Conservation (phyloP, 1,284 basidiomycete species). For the Trametes versicolor region DNA sequence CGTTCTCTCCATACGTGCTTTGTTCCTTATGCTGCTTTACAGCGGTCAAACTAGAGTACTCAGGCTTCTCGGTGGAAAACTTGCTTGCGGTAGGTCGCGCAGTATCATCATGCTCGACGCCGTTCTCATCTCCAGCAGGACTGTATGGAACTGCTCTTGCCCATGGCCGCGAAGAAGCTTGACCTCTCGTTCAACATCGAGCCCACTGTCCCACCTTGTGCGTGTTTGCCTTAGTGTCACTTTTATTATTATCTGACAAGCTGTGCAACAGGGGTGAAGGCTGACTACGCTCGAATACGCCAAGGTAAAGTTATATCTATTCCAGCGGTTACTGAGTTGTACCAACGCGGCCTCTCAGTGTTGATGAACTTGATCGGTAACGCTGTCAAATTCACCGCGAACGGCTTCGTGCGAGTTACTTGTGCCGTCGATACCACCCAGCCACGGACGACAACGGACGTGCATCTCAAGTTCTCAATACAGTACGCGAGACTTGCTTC, state of each 20-base stretch:
- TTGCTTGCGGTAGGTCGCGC: slow-evolving; percentile 66
- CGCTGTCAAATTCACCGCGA: slow-evolving; percentile 75
- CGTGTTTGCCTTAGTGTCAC: slow-evolving; percentile 29
- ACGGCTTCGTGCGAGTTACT: slow-evolving; percentile 67
- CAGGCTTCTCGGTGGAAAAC: slow-evolving; percentile 73
- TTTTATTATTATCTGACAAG: background rate
- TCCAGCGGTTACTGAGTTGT: background rate
- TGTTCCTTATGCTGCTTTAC: background rate
- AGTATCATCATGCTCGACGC: background rate
- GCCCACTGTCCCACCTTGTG: slow-evolving; percentile 69
- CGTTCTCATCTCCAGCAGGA: slow-evolving; percentile 52
- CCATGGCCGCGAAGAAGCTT: slow-evolving; percentile 76
- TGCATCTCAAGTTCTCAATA: slow-evolving; percentile 69
- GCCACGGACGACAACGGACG: slow-evolving; percentile 51
- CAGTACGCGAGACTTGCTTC: slow-evolving; percentile 52
- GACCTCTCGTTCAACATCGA: slow-evolving; percentile 78
- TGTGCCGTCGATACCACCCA: slow-evolving; percentile 61
- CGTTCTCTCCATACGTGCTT: too few species aligned
- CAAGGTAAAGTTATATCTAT: slow-evolving; percentile 55
- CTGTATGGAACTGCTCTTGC: slow-evolving; percentile 76
- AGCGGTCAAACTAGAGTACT: slow-evolving; percentile 75
- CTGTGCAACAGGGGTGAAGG: slow-evolving; percentile 64
- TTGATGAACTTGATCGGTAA: slow-evolving; percentile 81
- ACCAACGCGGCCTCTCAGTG: slow-evolving; percentile 48
- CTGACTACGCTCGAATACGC: slow-evolving; percentile 76